Evolutionary conservation across 2,329 filamentous ascomycete genomes (phyloP), one percentile per base, ranked within the genome.

Genomic region (Dendrostoma leiphaemia): DNA sequence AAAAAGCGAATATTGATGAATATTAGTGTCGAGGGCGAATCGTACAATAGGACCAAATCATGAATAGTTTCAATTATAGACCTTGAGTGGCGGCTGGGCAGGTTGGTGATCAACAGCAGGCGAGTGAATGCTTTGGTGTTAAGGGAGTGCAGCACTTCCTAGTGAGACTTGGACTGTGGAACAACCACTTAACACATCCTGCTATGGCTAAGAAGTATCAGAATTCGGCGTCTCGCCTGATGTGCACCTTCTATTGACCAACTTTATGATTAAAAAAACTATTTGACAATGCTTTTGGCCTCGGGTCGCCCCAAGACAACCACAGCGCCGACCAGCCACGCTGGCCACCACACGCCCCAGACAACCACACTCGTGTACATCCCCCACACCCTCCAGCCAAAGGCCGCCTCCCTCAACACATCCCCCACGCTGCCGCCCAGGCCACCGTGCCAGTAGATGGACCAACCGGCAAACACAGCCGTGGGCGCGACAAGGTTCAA

Each of bases 271-370:
- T 6, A 5, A 28, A 6, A 5, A n/a, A 12, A 12, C 45, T 40
- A 41, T 17, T n/a, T 45, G 21, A 32, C 40, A 5, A 29, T 32
- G 19, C 12, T 54, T 50, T 60, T 62, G 3, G 41, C 52, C 53
- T 59, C 57, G 2, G 62, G 63, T 53, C 58, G 56, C 5, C 79
- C 79, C 51, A 83, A 70, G 41, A 85, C 74, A 23, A 81, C 73
- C 6, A 85, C 69, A 55, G 76, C 74, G 2, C 81, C 89, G 6
- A 85, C 81, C 34, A 94, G 69, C 92, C 92, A 97, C 7, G 90
- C 91, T 1, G 92, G 92, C 88, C 91, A 94, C 92, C 92, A 97
- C 40, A 96, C 85, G 67, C 91, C 89, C 90, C 91, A 96, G n/a
- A 96, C 81, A 10, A 95, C 84, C 17, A 96, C 84, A 56, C 90